Conservation (phyloP, 352 stramenopile species). For the Elongisporangium undulatum region DNA sequence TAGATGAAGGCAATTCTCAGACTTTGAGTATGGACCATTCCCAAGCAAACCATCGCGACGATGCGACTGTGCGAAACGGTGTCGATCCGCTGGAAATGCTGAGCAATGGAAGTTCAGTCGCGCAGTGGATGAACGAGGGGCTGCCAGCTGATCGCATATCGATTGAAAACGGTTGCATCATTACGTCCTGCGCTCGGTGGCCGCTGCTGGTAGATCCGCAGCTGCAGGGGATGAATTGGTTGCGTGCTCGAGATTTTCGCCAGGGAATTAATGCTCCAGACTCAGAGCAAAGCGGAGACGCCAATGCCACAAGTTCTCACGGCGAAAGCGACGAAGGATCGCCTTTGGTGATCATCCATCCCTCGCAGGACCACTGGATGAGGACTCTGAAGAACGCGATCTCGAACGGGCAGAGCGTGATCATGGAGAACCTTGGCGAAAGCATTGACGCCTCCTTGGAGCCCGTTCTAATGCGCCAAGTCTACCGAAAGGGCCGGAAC, state of each 20-base stretch:
- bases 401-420: slow-evolving; percentile 68
- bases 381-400: slow-evolving; percentile 76
- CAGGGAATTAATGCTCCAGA: slow-evolving; percentile 5
- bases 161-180: slow-evolving; percentile 91
- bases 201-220: slow-evolving; percentile 90
- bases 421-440: slow-evolving; percentile 89
- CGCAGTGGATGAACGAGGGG: slow-evolving; percentile 91
- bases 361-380: slow-evolving; percentile 74
- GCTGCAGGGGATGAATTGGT: slow-evolving; percentile 87
- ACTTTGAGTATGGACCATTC: slow-evolving; percentile 1
- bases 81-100: slow-evolving; percentile 88
- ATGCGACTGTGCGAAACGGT: neutral
- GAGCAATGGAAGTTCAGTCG: slow-evolving; percentile 76
- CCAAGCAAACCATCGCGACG: neutral
- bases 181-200: slow-evolving; percentile 85
- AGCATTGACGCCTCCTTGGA: slow-evolving; percentile 85
- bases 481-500: slow-evolving; percentile 86
- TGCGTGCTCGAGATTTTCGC: slow-evolving; percentile 56
- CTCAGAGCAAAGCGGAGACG: neutral
- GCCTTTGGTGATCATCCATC: slow-evolving; percentile 65
- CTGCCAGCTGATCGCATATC: slow-evolving; percentile 89
- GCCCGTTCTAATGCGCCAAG: slow-evolving; percentile 84
- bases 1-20: neutral
- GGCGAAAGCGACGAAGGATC: slow-evolving; percentile 3
- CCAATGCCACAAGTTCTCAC: slow-evolving; percentile 5